Conservation (phyloP, 1,284 basidiomycete species). For the Cryptococcus amylolentus region DNA sequence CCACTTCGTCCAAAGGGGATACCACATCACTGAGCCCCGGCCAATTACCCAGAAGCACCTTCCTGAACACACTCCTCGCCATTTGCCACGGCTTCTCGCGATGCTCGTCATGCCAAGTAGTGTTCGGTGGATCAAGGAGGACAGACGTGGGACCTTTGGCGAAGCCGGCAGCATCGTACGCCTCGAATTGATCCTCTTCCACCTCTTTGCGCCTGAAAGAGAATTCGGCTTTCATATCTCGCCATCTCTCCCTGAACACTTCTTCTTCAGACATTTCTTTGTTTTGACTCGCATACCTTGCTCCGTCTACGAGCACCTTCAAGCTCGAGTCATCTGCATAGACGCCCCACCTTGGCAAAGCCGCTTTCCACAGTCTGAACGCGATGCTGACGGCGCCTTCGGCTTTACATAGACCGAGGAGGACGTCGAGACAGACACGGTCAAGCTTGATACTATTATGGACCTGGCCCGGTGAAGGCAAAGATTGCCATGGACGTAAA, state of each 20-base stretch:
- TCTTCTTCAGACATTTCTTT: conserved; percentile 11
- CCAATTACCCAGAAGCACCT: conserved; percentile 38
- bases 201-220: not conserved
- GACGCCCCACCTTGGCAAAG: conserved; percentile 37
- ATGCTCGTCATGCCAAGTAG: conserved; percentile 17
- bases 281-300: conserved; percentile 14
- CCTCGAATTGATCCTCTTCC: not conserved
- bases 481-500: conserved; percentile 7
- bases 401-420: conserved; percentile 25
- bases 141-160: conserved; percentile 11
- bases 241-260: conserved; percentile 18
- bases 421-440: conserved; percentile 29
- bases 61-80: conserved; percentile 30
- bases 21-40: conserved; percentile 24
- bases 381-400: conserved; percentile 22
- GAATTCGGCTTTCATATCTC: conserved; percentile 25
- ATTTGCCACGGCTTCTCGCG: conserved; percentile 25
- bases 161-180: conserved; percentile 11
- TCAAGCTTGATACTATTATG: conserved; percentile 24
- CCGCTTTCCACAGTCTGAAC: conserved; percentile 33
- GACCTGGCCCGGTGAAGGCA: not conserved
- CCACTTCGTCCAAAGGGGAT: conserved; percentile 30
- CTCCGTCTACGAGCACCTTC: conserved; percentile 29
- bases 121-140: conserved; percentile 16
- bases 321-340: conserved; percentile 30